Evolutionary conservation across 1,284 basidiomycete genomes (phyloP).

Genomic region (Tilletia indica): DNA sequence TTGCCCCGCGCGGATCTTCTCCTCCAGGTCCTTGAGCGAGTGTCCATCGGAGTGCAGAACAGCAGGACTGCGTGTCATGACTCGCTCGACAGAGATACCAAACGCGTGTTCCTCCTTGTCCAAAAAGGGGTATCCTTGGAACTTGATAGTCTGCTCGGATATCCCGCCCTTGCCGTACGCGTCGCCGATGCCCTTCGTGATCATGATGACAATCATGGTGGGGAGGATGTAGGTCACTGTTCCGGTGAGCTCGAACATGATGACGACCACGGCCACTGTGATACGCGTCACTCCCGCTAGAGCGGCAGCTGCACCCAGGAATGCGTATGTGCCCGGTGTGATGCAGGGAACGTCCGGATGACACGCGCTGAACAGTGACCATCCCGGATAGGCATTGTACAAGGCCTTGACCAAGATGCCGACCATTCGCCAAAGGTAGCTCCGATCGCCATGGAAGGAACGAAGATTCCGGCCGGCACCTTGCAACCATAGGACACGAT

Average conservation of each 20-base stretch:
- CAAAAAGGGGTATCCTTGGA: conserved; percentile 68
- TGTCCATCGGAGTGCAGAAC: conserved; percentile 74
- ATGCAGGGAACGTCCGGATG: conserved; percentile 57
- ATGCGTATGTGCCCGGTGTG: conserved; percentile 77
- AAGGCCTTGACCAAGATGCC: conserved; percentile 80
- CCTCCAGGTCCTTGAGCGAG: conserved; percentile 69
- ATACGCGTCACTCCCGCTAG: conserved; percentile 72
- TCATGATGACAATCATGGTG: conserved; percentile 80
- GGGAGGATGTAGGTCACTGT: conserved; percentile 92
- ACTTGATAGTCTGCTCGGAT: conserved; percentile 91
- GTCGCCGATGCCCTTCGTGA: conserved; percentile 76
- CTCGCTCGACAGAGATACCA: conserved; percentile 80
- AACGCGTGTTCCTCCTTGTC: conserved; percentile 72
- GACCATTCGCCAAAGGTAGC: conserved; percentile 84
- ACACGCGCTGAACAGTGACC: conserved; percentile 64
- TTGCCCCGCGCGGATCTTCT: conserved; percentile 44
- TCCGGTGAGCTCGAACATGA: conserved; percentile 94
- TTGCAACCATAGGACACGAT: conserved; percentile 87
- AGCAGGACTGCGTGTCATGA: conserved; percentile 79
- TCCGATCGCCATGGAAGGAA: conserved; percentile 94
- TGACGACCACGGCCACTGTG: conserved; percentile 89
- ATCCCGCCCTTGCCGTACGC: conserved; percentile 89
- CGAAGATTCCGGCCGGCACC: conserved; percentile 81
- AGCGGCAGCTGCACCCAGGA: conserved; percentile 77
- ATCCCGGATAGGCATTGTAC: conserved; percentile 68